Conservation (phyloP, 441 rosid genomes). For the Gossypium davidsonii region DNA sequence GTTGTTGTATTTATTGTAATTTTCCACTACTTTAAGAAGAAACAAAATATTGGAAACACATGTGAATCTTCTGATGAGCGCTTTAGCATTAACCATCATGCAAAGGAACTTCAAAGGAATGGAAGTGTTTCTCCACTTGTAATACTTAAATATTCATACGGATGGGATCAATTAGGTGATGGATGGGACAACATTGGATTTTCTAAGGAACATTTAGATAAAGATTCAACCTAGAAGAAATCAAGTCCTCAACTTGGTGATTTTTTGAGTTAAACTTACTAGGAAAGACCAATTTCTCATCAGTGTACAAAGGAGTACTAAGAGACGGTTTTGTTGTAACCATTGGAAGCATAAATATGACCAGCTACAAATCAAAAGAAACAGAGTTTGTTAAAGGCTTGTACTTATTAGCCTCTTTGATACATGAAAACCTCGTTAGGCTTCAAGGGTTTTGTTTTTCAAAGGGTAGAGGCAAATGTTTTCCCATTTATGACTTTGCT, state of each 20-base stretch:
- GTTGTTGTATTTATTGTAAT: constrained; percentile 37
- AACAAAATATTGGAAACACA: constrained; percentile 65
- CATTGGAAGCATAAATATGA: constrained; percentile 59
- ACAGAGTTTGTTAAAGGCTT: constrained; percentile 71
- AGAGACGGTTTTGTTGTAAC: constrained; percentile 69
- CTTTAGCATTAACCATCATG: constrained; percentile 42
- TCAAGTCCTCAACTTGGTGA: constrained; percentile 79
- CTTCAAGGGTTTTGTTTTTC: constrained; percentile 83
- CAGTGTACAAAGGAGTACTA: constrained; percentile 62
- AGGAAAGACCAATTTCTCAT: constrained; percentile 61
- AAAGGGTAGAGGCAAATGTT: constrained; percentile 70
- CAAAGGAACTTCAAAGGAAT: constrained; percentile 39
- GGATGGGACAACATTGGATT: constrained; percentile 37
- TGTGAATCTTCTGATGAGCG: constrained; percentile 41
- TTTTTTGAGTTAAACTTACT: constrained; percentile 63
- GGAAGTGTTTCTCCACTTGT: constrained; percentile 61
- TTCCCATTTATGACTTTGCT: constrained; percentile 67
- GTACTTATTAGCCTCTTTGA: constrained; percentile 54
- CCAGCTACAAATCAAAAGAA: constrained; percentile 83
- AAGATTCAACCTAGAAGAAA: constrained; percentile 69
- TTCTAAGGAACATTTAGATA: constrained; percentile 39
- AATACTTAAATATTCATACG: constrained; percentile 59
- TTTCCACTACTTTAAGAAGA: constrained; percentile 44
- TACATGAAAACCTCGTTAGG: constrained; percentile 59
- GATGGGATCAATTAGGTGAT: constrained; percentile 68